phyloP scores from a whole-genome alignment of 208 protist genomes.

The Tritrichomonas foetus region DNA sequence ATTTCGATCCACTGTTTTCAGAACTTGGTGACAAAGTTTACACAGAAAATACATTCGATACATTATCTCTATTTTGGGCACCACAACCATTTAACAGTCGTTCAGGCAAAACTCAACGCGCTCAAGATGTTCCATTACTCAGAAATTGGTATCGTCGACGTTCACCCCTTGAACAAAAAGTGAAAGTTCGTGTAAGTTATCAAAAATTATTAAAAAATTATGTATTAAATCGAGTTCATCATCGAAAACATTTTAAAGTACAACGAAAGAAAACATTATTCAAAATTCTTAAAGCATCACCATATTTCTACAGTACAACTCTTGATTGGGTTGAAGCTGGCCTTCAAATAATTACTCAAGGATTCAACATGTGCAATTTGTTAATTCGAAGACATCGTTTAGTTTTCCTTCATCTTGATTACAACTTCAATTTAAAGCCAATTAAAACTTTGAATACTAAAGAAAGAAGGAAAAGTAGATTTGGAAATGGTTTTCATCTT shows the following conservation, averaged over 20 bases:
- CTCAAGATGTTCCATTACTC: conserved; percentile 94
- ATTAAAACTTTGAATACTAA: conserved; percentile 99
- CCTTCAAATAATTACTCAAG: conserved; percentile 98
- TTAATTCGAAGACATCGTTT: conserved; percentile 99
- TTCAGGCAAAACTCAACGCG: conserved; percentile 66
- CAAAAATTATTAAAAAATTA: conserved; percentile 99
- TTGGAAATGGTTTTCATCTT: conserved; percentile 99
- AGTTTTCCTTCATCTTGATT: conserved; percentile 99
- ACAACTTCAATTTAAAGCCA: conserved; percentile 99
- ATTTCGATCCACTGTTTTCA: not conserved
- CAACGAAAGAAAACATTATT: conserved; percentile 77
- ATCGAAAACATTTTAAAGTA: conserved; percentile 71
- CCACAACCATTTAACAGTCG: conserved; percentile 90
- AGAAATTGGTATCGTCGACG: conserved; percentile 87
- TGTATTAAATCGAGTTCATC: conserved; percentile 88
- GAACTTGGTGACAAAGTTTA: conserved; percentile 69
- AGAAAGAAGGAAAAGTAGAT: conserved; percentile 99
- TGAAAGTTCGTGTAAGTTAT: conserved; percentile 87
- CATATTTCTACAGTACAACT: conserved; percentile 98
- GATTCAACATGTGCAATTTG: conserved; percentile 99
- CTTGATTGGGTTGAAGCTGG: conserved; percentile 99
- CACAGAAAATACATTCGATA: conserved; percentile 78
- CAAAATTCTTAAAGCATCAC: conserved; percentile 79
- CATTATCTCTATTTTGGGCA: conserved; percentile 91
- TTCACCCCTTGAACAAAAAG: conserved; percentile 61